Base-by-base conservation (phyloP, 345 rosid genomes). In the Acer campestre region DNA sequence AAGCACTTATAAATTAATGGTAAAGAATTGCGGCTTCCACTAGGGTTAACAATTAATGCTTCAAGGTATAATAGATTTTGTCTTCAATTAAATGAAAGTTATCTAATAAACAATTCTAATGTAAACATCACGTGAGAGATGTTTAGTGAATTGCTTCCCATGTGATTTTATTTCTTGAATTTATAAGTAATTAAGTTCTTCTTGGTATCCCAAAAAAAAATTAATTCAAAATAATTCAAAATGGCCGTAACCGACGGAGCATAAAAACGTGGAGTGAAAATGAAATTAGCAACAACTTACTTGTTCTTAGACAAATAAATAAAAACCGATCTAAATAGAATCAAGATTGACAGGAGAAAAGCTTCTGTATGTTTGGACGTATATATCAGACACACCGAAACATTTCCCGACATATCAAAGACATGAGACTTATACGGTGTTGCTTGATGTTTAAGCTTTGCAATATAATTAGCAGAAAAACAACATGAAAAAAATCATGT, bases 391-490 rank as follows among this genome's bases (percentile, higher is more conserved):
- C 46, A 9, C 2, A 42, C 11, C 1, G 2, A 42, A 42, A 8
- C 10, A 7, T 42, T 42, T 42, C 11, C 46, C 46, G 46, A 42
- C 46, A 49, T 6, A 29, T 29, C 31, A 49, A 4, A 49, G 18
- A 13, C 55, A 49, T 17, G 2, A 49, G 2, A 49, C 55, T 49
- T 49, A 4, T 49, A 49, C 3, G 7, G n/a, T 53, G 58, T 53
- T 74, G 70, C 78, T 75, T 69, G 55, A 10, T 6, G 49, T 62
- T 68, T 35, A 79, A 79, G 75, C 73, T 53, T 53, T 53, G n/a
- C n/a, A 53, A 44, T 48, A 53, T n/a, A 1, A 75, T 17, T 51
- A 80, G 61, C 71, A 80, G n/a, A 53, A 53, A 53, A 53, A 51
- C 64, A 40, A 68, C 75, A 74, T 51, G 77, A 68, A 74, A 40